phyloP scores from a whole-genome alignment of 345 rosid species.

The Populus ilicifolia region DNA sequence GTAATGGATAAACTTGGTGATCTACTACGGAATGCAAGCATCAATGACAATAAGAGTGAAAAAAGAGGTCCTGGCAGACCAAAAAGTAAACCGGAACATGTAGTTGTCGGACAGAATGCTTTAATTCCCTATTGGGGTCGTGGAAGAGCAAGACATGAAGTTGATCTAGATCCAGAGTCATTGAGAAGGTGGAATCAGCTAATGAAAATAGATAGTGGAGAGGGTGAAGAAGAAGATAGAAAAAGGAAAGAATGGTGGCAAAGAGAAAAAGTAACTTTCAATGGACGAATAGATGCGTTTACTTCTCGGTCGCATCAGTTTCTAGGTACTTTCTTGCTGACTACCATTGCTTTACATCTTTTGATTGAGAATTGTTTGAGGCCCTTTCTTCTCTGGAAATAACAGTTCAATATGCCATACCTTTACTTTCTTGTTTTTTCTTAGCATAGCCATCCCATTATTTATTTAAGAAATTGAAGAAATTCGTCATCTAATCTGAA shows the following conservation, averaged over 20 bases:
- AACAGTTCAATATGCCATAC: no score
- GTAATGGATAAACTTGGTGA: no score
- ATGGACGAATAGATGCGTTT: slow-evolving; percentile 30
- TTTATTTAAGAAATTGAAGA: no score
- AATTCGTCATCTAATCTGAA: no score
- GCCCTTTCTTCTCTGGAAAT: no score
- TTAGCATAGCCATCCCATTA: no score
- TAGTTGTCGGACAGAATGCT: not conserved
- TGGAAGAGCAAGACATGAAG: slow-evolving; percentile 12
- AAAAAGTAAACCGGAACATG: not conserved
- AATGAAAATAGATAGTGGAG: slow-evolving; percentile 19
- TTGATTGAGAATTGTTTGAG: not conserved
- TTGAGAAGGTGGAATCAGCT: slow-evolving; percentile 36
- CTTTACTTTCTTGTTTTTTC: no score
- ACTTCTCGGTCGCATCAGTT: slow-evolving; percentile 31
- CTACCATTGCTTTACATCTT: not conserved
- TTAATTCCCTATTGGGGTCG: slow-evolving; percentile 15
- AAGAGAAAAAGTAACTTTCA: slow-evolving; percentile 29
- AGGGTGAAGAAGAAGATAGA: slow-evolving; percentile 11
- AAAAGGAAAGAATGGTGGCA: slow-evolving; percentile 35
- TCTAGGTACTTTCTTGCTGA: slow-evolving; percentile 31
- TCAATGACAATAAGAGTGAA: no score
- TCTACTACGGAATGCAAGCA: no score
- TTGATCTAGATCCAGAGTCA: slow-evolving; percentile 37
- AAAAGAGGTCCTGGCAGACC: no score